Evolutionary conservation across 163 green algal species (phyloP), one percentile per base, ranked within the genome.

Genomic region (Botryococcus braunii): DNA sequence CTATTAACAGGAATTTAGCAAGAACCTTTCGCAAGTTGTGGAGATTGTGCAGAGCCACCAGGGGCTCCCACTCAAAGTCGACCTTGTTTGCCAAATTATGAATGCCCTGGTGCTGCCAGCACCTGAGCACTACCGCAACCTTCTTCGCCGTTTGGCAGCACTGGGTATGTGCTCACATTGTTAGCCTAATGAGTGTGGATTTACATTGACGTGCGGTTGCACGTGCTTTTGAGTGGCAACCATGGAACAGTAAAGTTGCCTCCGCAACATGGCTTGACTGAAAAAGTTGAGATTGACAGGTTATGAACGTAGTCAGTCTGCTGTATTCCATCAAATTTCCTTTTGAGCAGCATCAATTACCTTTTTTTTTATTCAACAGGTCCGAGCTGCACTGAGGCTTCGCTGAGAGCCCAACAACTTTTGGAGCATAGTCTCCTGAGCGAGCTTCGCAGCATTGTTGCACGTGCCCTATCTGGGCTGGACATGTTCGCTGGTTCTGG

Each of bases 371-470:
- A n/a, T n/a, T n/a, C n/a, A n/a, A n/a, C n/a, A n/a, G n/a, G n/a
- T n/a, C n/a, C n/a, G n/a, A n/a, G 69, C 29, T 55, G 57, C 23
- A 58, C 67, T 8, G 70, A 80, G 40, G 72, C 81, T 31, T 79
- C 79, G 0, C 35, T 41, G 13, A 52, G 60, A 0, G 85, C 85
- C 2, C 77, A 88, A 67, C 77, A 86, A 63, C 70, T 88, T 67
- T 79, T 95, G 75, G 91, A 97, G 81, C 83, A 91, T 52, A 87
- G 71, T 55, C 79, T 97, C 68, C 81, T 95, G 64, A 83, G 80
- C 6, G 91, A 97, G 77, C 82, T 97, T 73, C 82, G 85, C 49
- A 73, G 74, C 0, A 83, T 94, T 38, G 91, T 95, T 17, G 85
- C 85, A 0, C 79, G 88, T 34, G 83, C 85, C 0, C 88, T 96